These are phyloP conservation scores for Aspergillus tanneri DNA, from an alignment of 2,329 filamentous ascomycete genomes.

Conservation along the genomic window DNA sequence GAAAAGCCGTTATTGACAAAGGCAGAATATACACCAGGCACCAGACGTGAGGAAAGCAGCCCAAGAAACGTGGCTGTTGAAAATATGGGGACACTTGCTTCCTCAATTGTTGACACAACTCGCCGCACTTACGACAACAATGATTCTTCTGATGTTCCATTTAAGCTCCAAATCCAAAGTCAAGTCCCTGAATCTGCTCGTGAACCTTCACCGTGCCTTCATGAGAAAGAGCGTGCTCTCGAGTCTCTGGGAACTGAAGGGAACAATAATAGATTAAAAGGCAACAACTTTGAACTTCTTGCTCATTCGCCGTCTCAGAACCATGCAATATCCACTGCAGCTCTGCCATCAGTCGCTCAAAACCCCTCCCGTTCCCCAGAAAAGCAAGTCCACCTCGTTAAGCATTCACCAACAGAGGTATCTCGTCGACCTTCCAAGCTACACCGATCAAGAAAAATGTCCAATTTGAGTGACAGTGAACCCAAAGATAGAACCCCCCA, in stretches of 20 bases:
- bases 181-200: not conserved
- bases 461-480: not conserved
- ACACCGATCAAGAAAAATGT: not conserved
- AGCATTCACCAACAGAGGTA: not conserved
- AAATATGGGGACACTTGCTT: not conserved
- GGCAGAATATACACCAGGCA: not conserved
- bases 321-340: not conserved
- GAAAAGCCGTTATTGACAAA: too few relatives aligned
- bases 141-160: not conserved
- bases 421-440: not conserved
- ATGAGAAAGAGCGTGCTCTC: not conserved
- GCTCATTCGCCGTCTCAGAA: not conserved
- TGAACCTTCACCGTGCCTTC: not conserved
- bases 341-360: not conserved
- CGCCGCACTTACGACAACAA: not conserved
- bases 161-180: not conserved
- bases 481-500: not conserved
- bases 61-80: not conserved
- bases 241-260: not conserved
- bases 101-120: not conserved
- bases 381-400: not conserved
- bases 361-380: not conserved
- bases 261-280: not conserved
- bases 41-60: not conserved
- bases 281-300: not conserved